These are phyloP conservation scores for Acacia melanoxylon DNA, from an alignment of 306 rosid species.

Conservation along the genomic window DNA sequence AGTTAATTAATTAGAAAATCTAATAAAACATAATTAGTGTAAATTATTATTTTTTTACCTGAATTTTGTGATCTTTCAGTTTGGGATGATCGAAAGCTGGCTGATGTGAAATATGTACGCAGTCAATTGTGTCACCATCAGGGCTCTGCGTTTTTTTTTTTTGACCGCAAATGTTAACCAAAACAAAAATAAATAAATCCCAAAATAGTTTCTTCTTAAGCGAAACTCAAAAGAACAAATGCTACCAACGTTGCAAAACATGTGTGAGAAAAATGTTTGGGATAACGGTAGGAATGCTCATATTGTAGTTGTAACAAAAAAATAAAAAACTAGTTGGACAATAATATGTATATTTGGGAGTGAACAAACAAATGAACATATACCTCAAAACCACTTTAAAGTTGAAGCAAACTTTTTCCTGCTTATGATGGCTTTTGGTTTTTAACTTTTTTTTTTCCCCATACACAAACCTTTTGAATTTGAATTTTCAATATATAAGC, in stretches of 20 bases:
- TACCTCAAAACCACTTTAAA: too few species aligned
- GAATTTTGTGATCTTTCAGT: conserved; percentile 48
- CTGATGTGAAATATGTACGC: neutral
- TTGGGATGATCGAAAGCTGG: conserved; percentile 55
- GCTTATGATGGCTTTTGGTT: too few species aligned
- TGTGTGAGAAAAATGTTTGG: conserved; percentile 14
- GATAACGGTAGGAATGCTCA: too few species aligned
- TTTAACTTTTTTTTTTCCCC: too few species aligned
- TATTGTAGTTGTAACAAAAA: too few species aligned
- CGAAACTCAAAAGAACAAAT: neutral
- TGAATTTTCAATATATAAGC: too few species aligned
- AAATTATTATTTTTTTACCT: conserved; percentile 31
- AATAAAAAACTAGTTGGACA: too few species aligned
- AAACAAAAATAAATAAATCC: neutral
- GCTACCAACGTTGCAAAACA: neutral
- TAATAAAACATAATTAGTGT: neutral
- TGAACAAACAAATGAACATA: too few species aligned
- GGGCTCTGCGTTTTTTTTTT: conserved; percentile 44
- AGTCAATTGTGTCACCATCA: conserved; percentile 60
- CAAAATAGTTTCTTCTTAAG: neutral
- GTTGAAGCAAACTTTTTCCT: too few species aligned
- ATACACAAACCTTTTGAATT: too few species aligned
- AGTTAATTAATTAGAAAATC: neutral
- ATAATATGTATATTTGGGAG: too few species aligned
- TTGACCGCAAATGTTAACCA: neutral